Evolutionary conservation across 208 protist species (phyloP).

Genomic region (Trypanosoma avium): DNA sequence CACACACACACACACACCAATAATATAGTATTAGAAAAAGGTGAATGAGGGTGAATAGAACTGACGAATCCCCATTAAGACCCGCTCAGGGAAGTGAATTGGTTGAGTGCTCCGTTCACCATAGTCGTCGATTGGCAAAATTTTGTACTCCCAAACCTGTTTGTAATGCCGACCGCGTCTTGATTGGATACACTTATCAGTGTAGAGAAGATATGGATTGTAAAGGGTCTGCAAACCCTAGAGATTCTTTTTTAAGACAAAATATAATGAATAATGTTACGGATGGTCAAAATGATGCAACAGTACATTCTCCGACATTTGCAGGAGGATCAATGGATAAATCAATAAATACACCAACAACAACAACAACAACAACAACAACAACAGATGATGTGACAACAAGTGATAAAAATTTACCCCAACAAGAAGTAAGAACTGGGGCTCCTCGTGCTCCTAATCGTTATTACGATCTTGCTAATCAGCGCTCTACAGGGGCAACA

Average conservation of each 20-base stretch:
- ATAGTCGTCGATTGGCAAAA: constrained; percentile 40
- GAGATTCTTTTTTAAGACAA: background rate
- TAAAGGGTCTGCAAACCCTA: constrained; percentile 14
- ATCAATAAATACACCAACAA: too few species aligned
- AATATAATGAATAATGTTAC: background rate
- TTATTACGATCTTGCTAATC: constrained; percentile 67
- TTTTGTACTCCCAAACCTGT: constrained; percentile 54
- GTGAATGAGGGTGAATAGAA: constrained; percentile 15
- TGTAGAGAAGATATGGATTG: constrained; percentile 47
- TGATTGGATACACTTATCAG: constrained; percentile 55
- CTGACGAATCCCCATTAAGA: constrained; percentile 7
- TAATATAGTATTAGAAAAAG: background rate
- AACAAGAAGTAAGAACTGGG: background rate
- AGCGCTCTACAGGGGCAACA: constrained; percentile 23
- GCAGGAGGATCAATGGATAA: constrained; percentile 31
- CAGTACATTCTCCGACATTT: constrained; percentile 8
- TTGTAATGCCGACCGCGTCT: constrained; percentile 65
- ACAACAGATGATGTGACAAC: too few species aligned
- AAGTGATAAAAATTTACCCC: too few species aligned
- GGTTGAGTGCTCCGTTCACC: constrained; percentile 55
- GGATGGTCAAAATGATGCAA: constrained; percentile 4
- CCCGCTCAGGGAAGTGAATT: constrained; percentile 28
- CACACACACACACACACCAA: too few species aligned
- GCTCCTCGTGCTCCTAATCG: constrained; percentile 26
- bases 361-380: background rate